Evolutionary conservation across 2,329 filamentous ascomycete genomes (phyloP).

Genomic region (Alternaria conjuncta): DNA sequence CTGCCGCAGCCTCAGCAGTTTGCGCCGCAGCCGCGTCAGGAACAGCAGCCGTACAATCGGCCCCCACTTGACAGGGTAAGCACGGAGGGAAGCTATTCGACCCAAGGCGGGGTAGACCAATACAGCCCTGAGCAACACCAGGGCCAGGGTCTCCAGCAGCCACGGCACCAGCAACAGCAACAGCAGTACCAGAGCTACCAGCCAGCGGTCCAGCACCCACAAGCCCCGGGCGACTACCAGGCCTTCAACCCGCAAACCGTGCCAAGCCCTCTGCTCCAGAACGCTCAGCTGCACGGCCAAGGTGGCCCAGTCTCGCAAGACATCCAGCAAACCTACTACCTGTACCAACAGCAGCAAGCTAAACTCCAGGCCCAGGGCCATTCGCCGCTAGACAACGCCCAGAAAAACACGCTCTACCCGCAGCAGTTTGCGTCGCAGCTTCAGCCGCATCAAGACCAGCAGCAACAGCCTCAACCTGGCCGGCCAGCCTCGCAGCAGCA

Average conservation of each 20-base stretch:
- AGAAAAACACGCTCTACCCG: slow-evolving; percentile 34
- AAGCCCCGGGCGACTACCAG: slow-evolving; percentile 38
- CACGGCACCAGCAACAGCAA: slow-evolving; percentile 33
- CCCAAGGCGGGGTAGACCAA: slow-evolving; percentile 48
- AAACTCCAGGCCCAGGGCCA: slow-evolving; percentile 30
- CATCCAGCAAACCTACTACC: slow-evolving; percentile 32
- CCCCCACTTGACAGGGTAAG: slow-evolving; percentile 48
- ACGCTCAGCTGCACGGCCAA: slow-evolving; percentile 39
- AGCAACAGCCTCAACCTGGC: slow-evolving; percentile 35
- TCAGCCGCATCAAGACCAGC: slow-evolving; percentile 30
- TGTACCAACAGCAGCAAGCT: slow-evolving; percentile 27
- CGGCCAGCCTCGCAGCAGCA: slow-evolving; percentile 41
- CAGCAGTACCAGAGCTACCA: slow-evolving; percentile 43
- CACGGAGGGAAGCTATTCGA: slow-evolving; percentile 48
- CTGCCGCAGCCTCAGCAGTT: slow-evolving; percentile 32
- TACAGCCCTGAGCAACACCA: slow-evolving; percentile 49
- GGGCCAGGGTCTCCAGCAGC: slow-evolving; percentile 29
- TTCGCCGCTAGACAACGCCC: slow-evolving; percentile 33
- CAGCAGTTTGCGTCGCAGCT: slow-evolving; percentile 23
- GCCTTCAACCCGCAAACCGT: slow-evolving; percentile 41
- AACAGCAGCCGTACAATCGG: slow-evolving; percentile 42
- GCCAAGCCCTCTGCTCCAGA: slow-evolving; percentile 37
- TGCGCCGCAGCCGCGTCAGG: slow-evolving; percentile 38
- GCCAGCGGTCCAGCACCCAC: slow-evolving; percentile 29
- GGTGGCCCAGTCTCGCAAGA: slow-evolving; percentile 31